Conservation (phyloP, 2,329 filamentous ascomycete species). For the Claviceps pusilla region DNA sequence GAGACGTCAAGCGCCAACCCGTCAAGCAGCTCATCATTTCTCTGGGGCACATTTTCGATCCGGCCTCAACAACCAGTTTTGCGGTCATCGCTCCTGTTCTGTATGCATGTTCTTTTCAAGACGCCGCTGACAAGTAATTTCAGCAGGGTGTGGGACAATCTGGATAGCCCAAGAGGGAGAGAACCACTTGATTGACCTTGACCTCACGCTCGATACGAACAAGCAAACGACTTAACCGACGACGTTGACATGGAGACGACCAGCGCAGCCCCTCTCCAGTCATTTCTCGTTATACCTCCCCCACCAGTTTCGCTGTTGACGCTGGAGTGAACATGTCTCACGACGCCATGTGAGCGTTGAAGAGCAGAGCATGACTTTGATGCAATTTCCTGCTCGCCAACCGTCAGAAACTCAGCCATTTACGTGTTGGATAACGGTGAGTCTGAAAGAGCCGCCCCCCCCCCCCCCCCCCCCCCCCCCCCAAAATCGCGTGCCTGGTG, state of each 20-base stretch:
- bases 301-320: no score
- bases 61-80: neutral
- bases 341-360: neutral
- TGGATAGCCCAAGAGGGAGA: neutral
- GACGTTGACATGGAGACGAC: neutral
- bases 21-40: neutral
- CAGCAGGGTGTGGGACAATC: neutral
- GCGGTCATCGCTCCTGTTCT: neutral
- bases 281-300: neutral
- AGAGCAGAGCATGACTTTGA: neutral
- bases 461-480: no score
- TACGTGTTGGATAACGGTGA: neutral
- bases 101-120: neutral
- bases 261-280: neutral
- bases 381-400: neutral
- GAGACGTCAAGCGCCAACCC: no score
- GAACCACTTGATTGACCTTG: no score
- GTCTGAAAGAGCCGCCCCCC: neutral
- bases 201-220: neutral
- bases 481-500: neutral
- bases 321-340: neutral
- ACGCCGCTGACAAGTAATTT: neutral
- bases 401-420: neutral
- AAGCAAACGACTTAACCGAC: neutral
- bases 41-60: neutral